Evolutionary conservation across 2,329 filamentous ascomycete species (phyloP).

Genomic region (Cytospora mali): DNA sequence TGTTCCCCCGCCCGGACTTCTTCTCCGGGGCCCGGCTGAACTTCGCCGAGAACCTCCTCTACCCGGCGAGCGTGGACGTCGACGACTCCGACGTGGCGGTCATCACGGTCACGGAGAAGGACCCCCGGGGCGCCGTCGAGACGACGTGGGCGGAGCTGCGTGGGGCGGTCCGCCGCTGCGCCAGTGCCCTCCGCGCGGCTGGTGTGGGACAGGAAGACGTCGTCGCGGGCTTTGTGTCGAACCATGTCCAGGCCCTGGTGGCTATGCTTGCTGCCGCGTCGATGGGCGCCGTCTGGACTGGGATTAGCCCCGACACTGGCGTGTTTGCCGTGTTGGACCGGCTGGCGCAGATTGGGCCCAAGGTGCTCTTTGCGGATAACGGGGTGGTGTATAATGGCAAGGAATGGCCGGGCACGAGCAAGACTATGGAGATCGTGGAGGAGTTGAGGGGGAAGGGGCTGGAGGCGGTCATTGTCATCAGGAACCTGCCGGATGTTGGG

Average conservation of each 20-base stretch:
- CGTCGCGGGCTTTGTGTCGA: slow-evolving; percentile 79
- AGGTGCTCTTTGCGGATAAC: slow-evolving; percentile 83
- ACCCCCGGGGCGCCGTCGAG: slow-evolving; percentile 56
- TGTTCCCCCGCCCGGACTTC: slow-evolving; percentile 88
- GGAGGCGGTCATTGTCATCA: slow-evolving; percentile 72
- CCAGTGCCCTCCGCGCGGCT: slow-evolving; percentile 67
- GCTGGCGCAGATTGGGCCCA: slow-evolving; percentile 81
- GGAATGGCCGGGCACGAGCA: slow-evolving; percentile 76
- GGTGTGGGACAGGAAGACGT: slow-evolving; percentile 62
- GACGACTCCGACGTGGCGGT: slow-evolving; percentile 68
- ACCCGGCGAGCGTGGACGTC: slow-evolving; percentile 61
- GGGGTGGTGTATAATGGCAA: slow-evolving; percentile 90
- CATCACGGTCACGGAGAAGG: slow-evolving; percentile 77
- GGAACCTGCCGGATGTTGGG: slow-evolving; percentile 56
- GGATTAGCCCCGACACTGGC: slow-evolving; percentile 88
- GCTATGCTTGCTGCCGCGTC: slow-evolving; percentile 84
- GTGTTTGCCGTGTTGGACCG: slow-evolving; percentile 89
- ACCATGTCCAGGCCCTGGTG: slow-evolving; percentile 84
- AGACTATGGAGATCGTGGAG: slow-evolving; percentile 75
- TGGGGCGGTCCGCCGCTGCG: slow-evolving; percentile 73
- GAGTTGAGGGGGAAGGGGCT: slow-evolving; percentile 63
- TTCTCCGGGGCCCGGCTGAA: slow-evolving; percentile 81
- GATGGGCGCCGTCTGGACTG: slow-evolving; percentile 88
- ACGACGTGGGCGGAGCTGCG: slow-evolving; percentile 79
- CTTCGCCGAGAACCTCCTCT: slow-evolving; percentile 94